Base-by-base conservation (phyloP, 2,329 filamentous ascomycete genomes). In the Arachnomyces sp. region DNA sequence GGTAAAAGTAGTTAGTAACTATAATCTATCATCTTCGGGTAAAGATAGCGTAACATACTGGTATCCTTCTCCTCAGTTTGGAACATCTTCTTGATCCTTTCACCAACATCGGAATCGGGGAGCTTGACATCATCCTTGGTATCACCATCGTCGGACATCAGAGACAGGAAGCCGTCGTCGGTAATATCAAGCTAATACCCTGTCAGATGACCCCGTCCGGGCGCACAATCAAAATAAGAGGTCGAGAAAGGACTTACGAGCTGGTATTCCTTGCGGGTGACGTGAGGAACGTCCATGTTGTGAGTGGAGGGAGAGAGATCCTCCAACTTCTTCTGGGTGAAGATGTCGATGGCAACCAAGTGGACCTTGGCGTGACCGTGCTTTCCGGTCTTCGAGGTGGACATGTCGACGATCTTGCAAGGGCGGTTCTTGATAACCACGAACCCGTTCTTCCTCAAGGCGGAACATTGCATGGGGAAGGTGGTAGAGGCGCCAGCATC, bases 351-450 rank as follows among this genome's bases (percentile, higher is more conserved):
- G 66, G 88, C 92, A 63, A 95, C 84, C 61, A 98, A 76, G 75
- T 98, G 90, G 69, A 98, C 92, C 84, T 98, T 98, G 75, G 92
- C 92, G 86, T 98, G 93, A 72, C 92, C 92, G 85, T 98, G 92
- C 87, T 98, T 98, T 75, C 92, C 92, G 57, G 92, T 98, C 89
- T 98, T 98, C 71, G 92, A 98, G 77, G 92, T 98, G 58, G 88
- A 95, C 93, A 98, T 98, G 67, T 98, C 92, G 71, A 96, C 86
- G 62, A 98, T 98, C 86, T 96, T 98, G 89, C 92, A 98, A 61
- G 92, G 93, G 61, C 92, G 92, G 73, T 78, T 75, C 84, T 98
- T 98, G 77, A 98, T 96, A 69, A 90, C 83, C 71, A 98, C 92
- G 79, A 85, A 84, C 56, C 92, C 90, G 83, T 93, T 94, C 89